Base-by-base conservation (phyloP, 305 asterid genomes). In the Euphrasia arctica region DNA sequence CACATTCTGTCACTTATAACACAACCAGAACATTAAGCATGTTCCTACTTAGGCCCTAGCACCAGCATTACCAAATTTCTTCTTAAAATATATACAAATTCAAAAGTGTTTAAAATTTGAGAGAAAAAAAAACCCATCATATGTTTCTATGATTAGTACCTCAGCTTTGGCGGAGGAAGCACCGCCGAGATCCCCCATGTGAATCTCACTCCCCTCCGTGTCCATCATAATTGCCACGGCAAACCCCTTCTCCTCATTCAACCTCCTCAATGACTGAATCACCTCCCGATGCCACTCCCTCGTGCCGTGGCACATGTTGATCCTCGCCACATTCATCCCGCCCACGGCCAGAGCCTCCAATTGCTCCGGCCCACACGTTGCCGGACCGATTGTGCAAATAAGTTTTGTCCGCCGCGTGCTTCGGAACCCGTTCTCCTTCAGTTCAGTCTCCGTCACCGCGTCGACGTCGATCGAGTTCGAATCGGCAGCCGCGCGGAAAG, bases 221-320 rank as follows among this genome's bases (percentile, higher is more conserved):
- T 90, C 97, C 96, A 90, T 90, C 97, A 90, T 90, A 77, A 90
- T 81, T 15, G 97, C 97, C 43, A 90, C 96, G 0, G 97, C 97
- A 70, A 57, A 90, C 3, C 97, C 97, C 67, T 90, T 88, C 72
- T 85, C 95, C 78, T 90, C 95, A 77, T 88, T 90, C 89, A 90
- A 79, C 75, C 78, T 77, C 78, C 97, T 73, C 51, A 88, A 88
- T 31, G 92, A 75, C 65, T 82, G 82, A 58, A 90, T 88, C 74
- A 88, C 97, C 70, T 75, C 77, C 66, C 54, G 68, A 59, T 88
- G 97, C 97, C 96, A 88, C 74, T 90, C 97, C 60, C 95, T 80
- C 25, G 96, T 88, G 65, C 96, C 97, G 64, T 90, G 97, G 63
- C 97, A 90, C 97, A 90, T 90, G 62, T 90, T 90, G 67, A 90